phyloP scores from a whole-genome alignment of 345 rosid species.

The Litchi chinensis region DNA sequence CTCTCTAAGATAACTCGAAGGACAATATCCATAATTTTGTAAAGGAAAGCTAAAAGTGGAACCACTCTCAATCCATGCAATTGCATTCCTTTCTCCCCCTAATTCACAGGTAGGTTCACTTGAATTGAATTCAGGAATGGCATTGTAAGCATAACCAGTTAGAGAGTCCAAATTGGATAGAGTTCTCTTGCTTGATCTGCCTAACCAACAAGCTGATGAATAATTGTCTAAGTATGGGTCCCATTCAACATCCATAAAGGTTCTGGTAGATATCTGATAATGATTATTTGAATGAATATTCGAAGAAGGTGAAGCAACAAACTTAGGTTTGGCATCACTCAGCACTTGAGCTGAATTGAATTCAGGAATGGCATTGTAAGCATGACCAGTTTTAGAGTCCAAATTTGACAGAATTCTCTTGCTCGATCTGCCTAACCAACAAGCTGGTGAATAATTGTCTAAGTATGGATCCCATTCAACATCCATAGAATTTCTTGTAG shows the following conservation, averaged over 20 bases:
- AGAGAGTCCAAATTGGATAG: constrained; percentile 34
- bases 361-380: constrained; percentile 27
- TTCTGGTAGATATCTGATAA: constrained; percentile 31
- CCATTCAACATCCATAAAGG: constrained; percentile 36
- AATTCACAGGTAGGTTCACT: constrained; percentile 30
- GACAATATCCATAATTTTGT: constrained; percentile 30
- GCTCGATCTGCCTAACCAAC: constrained; percentile 35
- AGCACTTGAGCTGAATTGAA: constrained; percentile 29
- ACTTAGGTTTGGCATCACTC: constrained; percentile 27
- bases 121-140: constrained; percentile 31
- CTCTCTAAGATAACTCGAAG: constrained; percentile 29
- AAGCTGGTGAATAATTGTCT: constrained; percentile 31
- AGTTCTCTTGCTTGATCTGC: constrained; percentile 29
- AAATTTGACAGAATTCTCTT: constrained; percentile 29
- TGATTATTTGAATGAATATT: constrained; percentile 30
- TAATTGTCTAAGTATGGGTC: constrained; percentile 29
- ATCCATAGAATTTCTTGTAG: constrained; percentile 34
- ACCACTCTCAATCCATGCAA: constrained; percentile 27
- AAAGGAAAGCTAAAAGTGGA: constrained; percentile 34
- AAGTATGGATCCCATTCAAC: constrained; percentile 30
- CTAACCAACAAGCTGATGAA: constrained; percentile 35
- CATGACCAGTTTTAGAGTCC: constrained; percentile 34
- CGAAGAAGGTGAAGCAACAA: constrained; percentile 32
- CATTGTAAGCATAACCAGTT: constrained; percentile 25
- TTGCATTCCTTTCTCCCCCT: constrained; percentile 17